Conservation (phyloP, 345 rosid species). For the Erysimum cheiranthoides region DNA sequence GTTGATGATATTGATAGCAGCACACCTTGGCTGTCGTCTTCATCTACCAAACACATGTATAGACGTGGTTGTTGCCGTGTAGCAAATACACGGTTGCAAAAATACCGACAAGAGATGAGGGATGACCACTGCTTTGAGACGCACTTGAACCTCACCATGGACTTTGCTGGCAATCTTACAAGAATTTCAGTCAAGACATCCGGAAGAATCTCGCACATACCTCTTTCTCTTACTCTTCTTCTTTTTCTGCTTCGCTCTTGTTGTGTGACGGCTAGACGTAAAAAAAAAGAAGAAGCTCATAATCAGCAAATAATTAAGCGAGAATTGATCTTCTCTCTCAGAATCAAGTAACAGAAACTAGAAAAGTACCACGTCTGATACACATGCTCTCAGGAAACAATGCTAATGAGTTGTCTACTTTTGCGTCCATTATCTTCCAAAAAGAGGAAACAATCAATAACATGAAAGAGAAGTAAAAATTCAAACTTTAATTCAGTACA, state of each 20-base stretch:
- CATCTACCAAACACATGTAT: background rate
- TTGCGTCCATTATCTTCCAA: slow-evolving; percentile 71
- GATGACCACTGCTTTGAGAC: slow-evolving; percentile 29
- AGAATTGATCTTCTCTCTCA: background rate
- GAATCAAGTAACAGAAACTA: background rate
- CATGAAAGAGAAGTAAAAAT: background rate
- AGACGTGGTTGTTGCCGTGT: slow-evolving; percentile 11
- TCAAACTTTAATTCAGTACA: slow-evolving; percentile 6
- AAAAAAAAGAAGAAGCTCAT: background rate
- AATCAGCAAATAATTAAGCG: too few relatives aligned
- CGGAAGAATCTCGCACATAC: background rate
- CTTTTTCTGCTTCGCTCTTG: background rate
- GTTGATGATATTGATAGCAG: background rate
- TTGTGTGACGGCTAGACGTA: background rate
- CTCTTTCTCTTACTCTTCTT: background rate
- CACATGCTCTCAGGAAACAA: slow-evolving; percentile 92
- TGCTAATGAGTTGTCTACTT: slow-evolving; percentile 75
- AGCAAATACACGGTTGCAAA: background rate
- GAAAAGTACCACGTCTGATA: slow-evolving; percentile 82
- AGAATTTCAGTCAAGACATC: slow-evolving; percentile 5
- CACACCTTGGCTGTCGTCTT: background rate
- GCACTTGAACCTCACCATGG: slow-evolving; percentile 7
- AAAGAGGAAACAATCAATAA: slow-evolving; percentile 7
- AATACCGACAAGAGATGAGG: background rate
- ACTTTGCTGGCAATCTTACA: slow-evolving; percentile 2